Evolutionary conservation across 2,329 filamentous ascomycete genomes (phyloP).

Genomic region (Curvularia verruculosa): DNA sequence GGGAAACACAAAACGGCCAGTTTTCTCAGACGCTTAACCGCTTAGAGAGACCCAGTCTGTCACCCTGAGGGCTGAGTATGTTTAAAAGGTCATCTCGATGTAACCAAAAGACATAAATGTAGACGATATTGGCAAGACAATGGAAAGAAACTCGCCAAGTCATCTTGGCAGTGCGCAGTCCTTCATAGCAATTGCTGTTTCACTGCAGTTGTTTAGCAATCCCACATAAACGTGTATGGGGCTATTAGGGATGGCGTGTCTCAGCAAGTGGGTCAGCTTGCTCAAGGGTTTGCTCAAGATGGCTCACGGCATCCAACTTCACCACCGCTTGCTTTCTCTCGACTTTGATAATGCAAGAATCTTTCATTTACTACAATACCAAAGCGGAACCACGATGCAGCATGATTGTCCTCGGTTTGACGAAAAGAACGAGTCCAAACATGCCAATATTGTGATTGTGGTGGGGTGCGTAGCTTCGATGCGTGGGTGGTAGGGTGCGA

Average conservation of each 20-base stretch:
- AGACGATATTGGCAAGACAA: not conserved
- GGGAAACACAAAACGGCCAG: not conserved
- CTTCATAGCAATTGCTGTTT: not conserved
- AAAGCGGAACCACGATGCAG: slow-evolving; percentile 18
- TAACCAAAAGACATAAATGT: not conserved
- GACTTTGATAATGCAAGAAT: slow-evolving; percentile 15
- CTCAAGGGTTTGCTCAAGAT: slow-evolving; percentile 36
- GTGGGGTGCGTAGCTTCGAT: slow-evolving; percentile 35
- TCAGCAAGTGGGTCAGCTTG: slow-evolving; percentile 43
- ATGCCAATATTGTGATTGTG: slow-evolving; percentile 55
- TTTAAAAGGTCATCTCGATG: not conserved
- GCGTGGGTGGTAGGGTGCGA: slow-evolving; percentile 38
- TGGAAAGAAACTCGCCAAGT: slow-evolving; percentile 4
- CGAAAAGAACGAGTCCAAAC: slow-evolving; percentile 71
- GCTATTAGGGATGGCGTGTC: slow-evolving; percentile 21
- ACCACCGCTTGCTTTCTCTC: slow-evolving; percentile 18
- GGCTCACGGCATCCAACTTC: slow-evolving; percentile 34
- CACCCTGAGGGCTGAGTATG: not conserved
- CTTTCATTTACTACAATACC: slow-evolving; percentile 11
- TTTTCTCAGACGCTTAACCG: not conserved
- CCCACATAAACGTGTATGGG: slow-evolving; percentile 20
- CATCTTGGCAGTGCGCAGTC: slow-evolving; percentile 19
- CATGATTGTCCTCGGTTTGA: slow-evolving; percentile 26
- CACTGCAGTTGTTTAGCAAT: slow-evolving; percentile 9
- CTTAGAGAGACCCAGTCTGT: not conserved